Evolutionary conservation across 164 flowering plant genomes (phyloP), one percentile per base, ranked within the genome.

Genomic region (Berberis vulgaris): DNA sequence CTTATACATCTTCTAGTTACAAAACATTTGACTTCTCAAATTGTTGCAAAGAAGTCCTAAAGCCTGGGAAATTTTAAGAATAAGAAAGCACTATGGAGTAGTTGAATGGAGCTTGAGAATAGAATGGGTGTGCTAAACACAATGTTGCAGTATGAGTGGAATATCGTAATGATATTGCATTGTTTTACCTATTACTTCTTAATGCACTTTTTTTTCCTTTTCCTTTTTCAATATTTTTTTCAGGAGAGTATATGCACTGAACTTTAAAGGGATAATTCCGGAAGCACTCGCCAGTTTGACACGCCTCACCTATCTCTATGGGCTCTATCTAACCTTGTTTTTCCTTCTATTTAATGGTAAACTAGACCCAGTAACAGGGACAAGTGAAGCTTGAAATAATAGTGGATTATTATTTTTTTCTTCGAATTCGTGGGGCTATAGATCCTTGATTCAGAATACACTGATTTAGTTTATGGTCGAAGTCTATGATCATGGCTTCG

Each of bases 211-310:
- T 41, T 57, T 3, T n/a, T n/a, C n/a, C n/a, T 65, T 41, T 56
- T 49, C 44, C 44, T 67, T 2, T 41, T 47, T 47, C 56, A 40
- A 63, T 43, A 60, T 7, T 10, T 7, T 10, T 40, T 57, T 2
- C 43, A 69, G 72, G 67, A 64, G 63, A 69, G 58, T 64, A 43
- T 58, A 52, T 44, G 63, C 49, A 45, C 38, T 69, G 67, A 58
- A 64, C 11, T 45, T 69, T 5, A 59, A 39, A 7, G 72, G 72
- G 1, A 38, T 4, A 43, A 52, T 69, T 52, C 72, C 72, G 39
- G 47, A 52, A 45, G 72, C 64, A 59, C 57, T 69, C 63, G 41
- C 26, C 41, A 69, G 39, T 45, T 60, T 69, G 59, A 53, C 59
- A n/a, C 64, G 41, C 57, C 67, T 69, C 41, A 57, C 42, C 54